phyloP scores from a whole-genome alignment of 176 grass and related monocot genomes.

The Alloteropsis semialata region DNA sequence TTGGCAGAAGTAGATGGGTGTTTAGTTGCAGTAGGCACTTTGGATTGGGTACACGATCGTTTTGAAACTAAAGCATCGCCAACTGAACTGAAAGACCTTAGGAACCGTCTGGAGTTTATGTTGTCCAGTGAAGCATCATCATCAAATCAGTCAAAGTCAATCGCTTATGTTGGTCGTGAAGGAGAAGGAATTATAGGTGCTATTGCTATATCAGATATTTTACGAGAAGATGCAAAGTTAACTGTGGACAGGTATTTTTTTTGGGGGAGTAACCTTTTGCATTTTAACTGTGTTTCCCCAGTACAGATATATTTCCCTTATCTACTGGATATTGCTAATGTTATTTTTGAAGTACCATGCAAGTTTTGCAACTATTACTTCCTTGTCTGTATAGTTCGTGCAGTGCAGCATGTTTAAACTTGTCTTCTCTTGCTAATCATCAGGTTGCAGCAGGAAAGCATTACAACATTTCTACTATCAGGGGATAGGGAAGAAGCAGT shows the following conservation, averaged over 20 bases:
- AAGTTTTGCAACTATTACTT: slow-evolving; percentile 2
- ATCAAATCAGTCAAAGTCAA: slow-evolving; percentile 74
- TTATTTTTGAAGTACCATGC: not conserved
- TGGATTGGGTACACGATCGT: slow-evolving; percentile 78
- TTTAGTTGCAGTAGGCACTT: slow-evolving; percentile 83
- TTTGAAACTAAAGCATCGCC: slow-evolving; percentile 61
- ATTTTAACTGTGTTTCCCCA: slow-evolving; percentile 18
- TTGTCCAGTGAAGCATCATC: slow-evolving; percentile 44
- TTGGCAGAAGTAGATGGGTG: slow-evolving; percentile 90
- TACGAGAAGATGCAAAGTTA: slow-evolving; percentile 71
- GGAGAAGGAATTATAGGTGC: slow-evolving; percentile 94
- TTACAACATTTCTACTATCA: slow-evolving; percentile 64
- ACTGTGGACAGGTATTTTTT: slow-evolving; percentile 69
- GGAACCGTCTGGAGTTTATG: slow-evolving; percentile 45
- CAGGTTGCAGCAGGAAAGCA: slow-evolving; percentile 71
- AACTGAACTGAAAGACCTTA: slow-evolving; percentile 55
- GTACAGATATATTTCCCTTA: slow-evolving; percentile 8
- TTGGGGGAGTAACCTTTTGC: slow-evolving; percentile 1
- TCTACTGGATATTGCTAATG: slow-evolving; percentile 14
- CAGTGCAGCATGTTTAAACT: not conserved
- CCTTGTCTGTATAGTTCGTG: slow-evolving; percentile 5
- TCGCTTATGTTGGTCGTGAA: slow-evolving; percentile 81
- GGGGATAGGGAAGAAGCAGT: slow-evolving; percentile 92
- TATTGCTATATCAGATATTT: slow-evolving; percentile 87
- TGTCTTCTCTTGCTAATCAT: slow-evolving; percentile 11